Base-by-base conservation (phyloP, 192 early-diverging fungal species). In the Backusella luteola region DNA sequence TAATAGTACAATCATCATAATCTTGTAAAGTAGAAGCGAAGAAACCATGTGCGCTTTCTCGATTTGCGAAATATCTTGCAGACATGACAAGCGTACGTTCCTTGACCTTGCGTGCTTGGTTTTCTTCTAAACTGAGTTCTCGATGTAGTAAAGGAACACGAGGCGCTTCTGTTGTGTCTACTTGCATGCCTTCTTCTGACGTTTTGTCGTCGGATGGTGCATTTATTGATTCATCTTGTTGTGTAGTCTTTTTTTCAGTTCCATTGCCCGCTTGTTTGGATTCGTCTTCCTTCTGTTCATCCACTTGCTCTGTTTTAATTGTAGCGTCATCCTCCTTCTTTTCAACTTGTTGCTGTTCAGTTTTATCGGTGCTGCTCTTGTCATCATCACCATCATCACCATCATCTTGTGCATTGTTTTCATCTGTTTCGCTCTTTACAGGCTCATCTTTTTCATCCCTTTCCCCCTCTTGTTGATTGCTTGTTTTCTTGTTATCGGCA, bases 1-100 rank as follows among this genome's bases (percentile, higher is more conserved):
- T 81, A 38, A 85, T 81, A 9, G 88, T 89, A 77, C 87, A 89
- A 75, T 89, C 88, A 73, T 89, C 88, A 73, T 87, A 89, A 66
- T 87, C 88, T 69, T 89, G 86, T 36, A 89, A 81, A 19, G 85
- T 86, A 7, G 84, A 84, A 12, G 85, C 81, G 66, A 87, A 89
- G 23, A 89, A 77, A 1, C 78, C 79, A 19, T 78, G 74, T 7
- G 74, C 82, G 3, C 78, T 73, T 73, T 89, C 88, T 53, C 88
- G 82, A 71, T 89, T 83, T 21, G 85, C 81, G 12, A 89, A 80
- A 41, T 83, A 81, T 42, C 77, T 69, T 6, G 86, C 88, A 63
- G 79, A 77, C 85, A 84, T 73, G 75, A 66, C 71, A 73, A 86
- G 39, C 72, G 82, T 74, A n/a, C 77, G 67, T 71, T 80, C 82